Conservation (phyloP, 257 asterid genomes). For the Solanum habrochaites region DNA sequence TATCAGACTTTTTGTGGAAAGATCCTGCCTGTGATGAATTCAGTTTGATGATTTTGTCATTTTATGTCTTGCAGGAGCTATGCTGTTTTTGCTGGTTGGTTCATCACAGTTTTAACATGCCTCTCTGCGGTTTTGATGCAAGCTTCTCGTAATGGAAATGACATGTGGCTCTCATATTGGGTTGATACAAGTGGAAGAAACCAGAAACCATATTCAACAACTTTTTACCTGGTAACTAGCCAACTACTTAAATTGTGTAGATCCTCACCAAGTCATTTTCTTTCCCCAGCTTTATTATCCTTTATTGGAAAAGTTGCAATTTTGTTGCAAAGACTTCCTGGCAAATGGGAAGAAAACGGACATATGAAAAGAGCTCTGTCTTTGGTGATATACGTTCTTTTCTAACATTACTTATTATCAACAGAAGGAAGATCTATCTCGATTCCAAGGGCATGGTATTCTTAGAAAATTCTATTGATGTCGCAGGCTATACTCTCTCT, state of each 20-base stretch:
- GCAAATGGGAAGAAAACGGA: not conserved
- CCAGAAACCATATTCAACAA: conserved; percentile 43
- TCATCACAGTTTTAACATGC: conserved; percentile 44
- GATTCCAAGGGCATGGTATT: not conserved
- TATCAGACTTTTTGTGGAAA: not conserved
- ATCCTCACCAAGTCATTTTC: not conserved
- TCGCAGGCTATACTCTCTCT: conserved; percentile 58
- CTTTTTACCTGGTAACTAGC: conserved; percentile 65
- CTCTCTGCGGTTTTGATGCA: conserved; percentile 87
- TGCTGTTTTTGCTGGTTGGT: conserved; percentile 87
- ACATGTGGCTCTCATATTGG: conserved; percentile 92
- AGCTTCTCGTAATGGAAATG: conserved; percentile 96
- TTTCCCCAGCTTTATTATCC: not conserved
- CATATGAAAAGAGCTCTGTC: not conserved
- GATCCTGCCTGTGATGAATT: not conserved
- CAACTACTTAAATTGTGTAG: not conserved
- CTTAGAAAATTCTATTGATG: not conserved
- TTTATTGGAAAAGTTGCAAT: not conserved
- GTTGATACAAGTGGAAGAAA: conserved; percentile 61
- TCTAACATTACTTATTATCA: not conserved
- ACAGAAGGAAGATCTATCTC: not conserved
- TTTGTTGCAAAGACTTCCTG: not conserved
- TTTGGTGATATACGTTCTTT: not conserved
- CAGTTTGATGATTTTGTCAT: conserved; percentile 1
- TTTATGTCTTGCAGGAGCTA: conserved; percentile 48